Evolutionary conservation across 2,329 filamentous ascomycete species (phyloP), one percentile per base, ranked within the genome.

Genomic region (Verticillium nubilum): DNA sequence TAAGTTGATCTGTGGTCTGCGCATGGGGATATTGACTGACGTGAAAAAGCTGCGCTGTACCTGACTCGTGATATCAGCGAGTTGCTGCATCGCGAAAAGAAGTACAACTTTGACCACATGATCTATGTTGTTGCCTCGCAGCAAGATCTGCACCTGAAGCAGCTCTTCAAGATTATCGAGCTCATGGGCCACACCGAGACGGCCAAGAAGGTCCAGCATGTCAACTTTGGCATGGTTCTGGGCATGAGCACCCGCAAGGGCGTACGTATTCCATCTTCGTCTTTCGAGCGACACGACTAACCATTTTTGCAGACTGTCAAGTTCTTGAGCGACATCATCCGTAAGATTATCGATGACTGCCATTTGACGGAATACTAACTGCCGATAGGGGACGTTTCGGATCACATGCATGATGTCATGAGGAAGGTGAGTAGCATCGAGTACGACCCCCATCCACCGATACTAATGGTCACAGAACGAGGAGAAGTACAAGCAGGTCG

Each of bases 341-440:
- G 52, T 28, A 23, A 52, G 47, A 13, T 3, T 50, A 10, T 27
- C n/a, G 25, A 25, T 25, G 19, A 12, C 47, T 9, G 25, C 7
- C 3, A n/a, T 37, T 19, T 25, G 19, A 52, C 47, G 25, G 12
- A 23, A 25, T 52, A 25, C 47, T 52, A 19, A 52, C 47, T 12
- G 19, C 5, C 12, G 15, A 25, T 13, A 52, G 47, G 47, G 19
- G 52, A 53, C 52, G 52, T 53, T 28, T 53, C 52, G 25, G 52
- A 53, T n/a, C 52, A 93, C 76, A 99, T 99, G 95, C 94, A 98
- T 80, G 91, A 97, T 62, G 91, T 96, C 57, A 99, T 99, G 95
- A 86, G 80, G 75, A 53, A 53, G 52, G 52, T 53, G 17, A 89
- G 42, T 50, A 23, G 10, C 19, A 10, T 50, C 19, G 3, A 3